Evolutionary conservation across 202 grass and related monocot species (phyloP).

Genomic region (Miscanthus sacchariflorus): DNA sequence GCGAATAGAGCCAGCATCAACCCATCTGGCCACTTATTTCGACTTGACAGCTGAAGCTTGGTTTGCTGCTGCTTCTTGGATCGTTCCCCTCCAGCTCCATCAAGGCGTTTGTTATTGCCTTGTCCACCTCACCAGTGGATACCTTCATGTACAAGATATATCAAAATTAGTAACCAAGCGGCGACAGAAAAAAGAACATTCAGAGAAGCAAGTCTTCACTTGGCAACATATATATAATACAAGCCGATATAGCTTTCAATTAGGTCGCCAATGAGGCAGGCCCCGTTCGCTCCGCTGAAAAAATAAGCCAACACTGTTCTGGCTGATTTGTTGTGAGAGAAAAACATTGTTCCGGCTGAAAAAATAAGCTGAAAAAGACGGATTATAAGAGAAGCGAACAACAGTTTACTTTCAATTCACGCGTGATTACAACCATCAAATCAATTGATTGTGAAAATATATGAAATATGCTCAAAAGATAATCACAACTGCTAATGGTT

Average conservation of each 20-base stretch:
- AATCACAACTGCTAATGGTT: background rate
- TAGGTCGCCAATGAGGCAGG: too few species aligned
- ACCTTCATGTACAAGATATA: constrained; percentile 20
- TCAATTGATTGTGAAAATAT: too few species aligned
- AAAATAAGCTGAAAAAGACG: too few species aligned
- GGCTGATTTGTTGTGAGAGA: too few species aligned
- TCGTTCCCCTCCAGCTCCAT: constrained; percentile 25
- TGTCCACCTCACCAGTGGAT: constrained; percentile 35
- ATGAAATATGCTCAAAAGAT: background rate
- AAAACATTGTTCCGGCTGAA: too few species aligned
- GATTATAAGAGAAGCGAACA: too few species aligned
- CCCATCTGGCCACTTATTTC: constrained; percentile 17
- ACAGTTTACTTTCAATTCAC: too few species aligned
- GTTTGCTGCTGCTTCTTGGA: background rate
- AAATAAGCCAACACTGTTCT: too few species aligned
- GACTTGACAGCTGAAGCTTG: constrained; percentile 46
- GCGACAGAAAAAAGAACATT: background rate
- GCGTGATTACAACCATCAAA: too few species aligned
- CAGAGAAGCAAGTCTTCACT: background rate
- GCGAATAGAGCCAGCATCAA: background rate
- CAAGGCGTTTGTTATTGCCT: constrained; percentile 42
- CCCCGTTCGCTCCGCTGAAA: too few species aligned
- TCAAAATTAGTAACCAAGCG: background rate
- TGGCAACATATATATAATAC: background rate
- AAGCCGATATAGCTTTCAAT: too few species aligned